Base-by-base conservation (phyloP, 768 basidiomycete species). In the Boletus vinaceobasis region DNA sequence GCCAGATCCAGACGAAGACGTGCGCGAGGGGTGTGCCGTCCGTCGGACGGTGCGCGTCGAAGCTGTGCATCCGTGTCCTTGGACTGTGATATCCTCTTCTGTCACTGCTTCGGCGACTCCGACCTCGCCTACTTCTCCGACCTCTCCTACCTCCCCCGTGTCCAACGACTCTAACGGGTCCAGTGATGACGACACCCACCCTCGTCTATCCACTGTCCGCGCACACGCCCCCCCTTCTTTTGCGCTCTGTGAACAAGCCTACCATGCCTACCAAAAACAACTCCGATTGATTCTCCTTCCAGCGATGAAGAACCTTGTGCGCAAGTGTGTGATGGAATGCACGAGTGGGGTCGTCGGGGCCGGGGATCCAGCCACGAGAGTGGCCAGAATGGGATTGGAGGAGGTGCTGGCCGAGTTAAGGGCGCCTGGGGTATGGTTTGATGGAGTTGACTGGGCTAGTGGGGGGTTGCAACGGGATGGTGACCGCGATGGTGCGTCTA, bases 221-320 rank as follows among this genome's bases (percentile, higher is more conserved):
- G 77, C 77, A 1, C 78, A 79, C 2, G 73, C 80, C 0, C 86
- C 87, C 0, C 88, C 87, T 0, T 80, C 86, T 0, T 85, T 72
- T 56, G 51, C 68, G 5, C 78, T 90, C n/a, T 87, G 84, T 57
- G 85, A 88, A 55, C 77, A 81, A 52, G 80, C 84, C 1, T 86
- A 79, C 55, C 69, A 77, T 2, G 80, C 80, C 1, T 85, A 81
- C 61, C 75, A 79, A 58, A 78, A 78, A 49, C 82, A 85, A 58
- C 71, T 90, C 60, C 77, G 81, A 13, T 71, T 75, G 36, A 79
- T 90, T 13, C 70, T 91, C 4, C 66, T 81, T 1, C 85, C 86
- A 0, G 80, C 84, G 21, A 81, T 91, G 81, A 74, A 72, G 54
- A 90, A 90, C 63, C 68, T 91, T 43, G 85, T 90, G 5, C 71